Percentiles rank a stretch among this genome's conserved stretches.
These are phyloP conservation scores for Eucalyptus marginata DNA, from an alignment of 345 rosid genomes.

Conservation along the genomic window DNA sequence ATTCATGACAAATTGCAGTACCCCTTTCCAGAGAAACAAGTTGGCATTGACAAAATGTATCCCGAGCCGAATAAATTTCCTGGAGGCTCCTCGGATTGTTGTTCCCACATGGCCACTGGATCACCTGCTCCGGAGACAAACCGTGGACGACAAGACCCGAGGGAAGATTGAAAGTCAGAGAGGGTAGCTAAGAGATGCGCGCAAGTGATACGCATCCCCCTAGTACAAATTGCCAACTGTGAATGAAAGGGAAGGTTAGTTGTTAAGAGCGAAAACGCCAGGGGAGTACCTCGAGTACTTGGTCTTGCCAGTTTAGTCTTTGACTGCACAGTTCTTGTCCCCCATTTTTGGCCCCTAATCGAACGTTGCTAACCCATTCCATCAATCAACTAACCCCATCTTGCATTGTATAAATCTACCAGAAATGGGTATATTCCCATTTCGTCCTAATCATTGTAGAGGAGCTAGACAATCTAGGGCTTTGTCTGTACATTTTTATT, in stretches of 20 bases:
- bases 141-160: background rate
- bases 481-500: background rate
- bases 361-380: background rate
- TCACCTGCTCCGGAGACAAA: background rate
- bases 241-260: background rate
- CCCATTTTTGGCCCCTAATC: background rate
- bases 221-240: background rate
- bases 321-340: background rate
- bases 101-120: background rate
- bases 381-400: background rate
- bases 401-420: background rate
- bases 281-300: background rate
- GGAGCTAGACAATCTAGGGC: background rate
- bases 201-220: background rate
- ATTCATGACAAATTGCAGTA: background rate
- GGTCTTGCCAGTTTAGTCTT: background rate
- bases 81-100: background rate
- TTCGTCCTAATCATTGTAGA: background rate
- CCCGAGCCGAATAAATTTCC: background rate
- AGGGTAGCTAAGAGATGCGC: background rate
- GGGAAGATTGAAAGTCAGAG: background rate
- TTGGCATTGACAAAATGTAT: background rate
- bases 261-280: background rate
- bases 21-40: background rate
- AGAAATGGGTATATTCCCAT: background rate